phyloP scores from a whole-genome alignment of 2,329 filamentous ascomycete species.

The Aspergillus brunneoviolaceus region DNA sequence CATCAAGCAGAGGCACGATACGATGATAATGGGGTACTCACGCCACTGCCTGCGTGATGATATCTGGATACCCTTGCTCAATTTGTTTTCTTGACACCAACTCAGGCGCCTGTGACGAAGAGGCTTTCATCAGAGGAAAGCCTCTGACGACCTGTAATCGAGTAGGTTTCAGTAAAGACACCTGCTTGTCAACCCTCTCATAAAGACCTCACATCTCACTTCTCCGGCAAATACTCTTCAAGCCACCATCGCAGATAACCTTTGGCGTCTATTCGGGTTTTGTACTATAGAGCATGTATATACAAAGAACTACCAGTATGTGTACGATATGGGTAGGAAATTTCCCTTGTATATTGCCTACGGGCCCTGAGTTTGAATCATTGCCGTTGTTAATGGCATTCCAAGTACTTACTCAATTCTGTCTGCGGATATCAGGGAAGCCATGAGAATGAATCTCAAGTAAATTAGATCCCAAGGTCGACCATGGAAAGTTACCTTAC shows the following conservation, averaged over 20 bases:
- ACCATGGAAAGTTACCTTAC: not conserved
- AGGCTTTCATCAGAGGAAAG: not conserved
- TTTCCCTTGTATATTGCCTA: not conserved
- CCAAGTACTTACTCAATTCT: too few species aligned
- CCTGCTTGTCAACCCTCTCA: not conserved
- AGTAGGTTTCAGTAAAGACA: not conserved
- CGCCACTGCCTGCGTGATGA: slow-evolving; percentile 48
- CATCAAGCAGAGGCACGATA: slow-evolving; percentile 69
- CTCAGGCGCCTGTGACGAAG: not conserved
- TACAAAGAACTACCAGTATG: not conserved
- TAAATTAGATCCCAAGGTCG: too few species aligned
- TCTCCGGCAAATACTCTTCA: not conserved
- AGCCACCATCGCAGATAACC: not conserved
- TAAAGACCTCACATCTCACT: not conserved
- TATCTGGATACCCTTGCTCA: not conserved
- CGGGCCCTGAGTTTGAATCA: not conserved
- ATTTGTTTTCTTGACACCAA: not conserved
- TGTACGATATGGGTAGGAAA: not conserved
- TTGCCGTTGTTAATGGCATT: too few species aligned
- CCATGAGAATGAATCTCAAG: too few species aligned
- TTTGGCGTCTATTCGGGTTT: not conserved
- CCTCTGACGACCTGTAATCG: not conserved
- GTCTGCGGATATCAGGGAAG: too few species aligned
- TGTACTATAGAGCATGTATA: slow-evolving; percentile 10
- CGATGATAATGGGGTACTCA: slow-evolving; percentile 74